These are phyloP conservation scores for Cenococcum geophilum DNA, from an alignment of 495 filamentous ascomycete genomes.

Conservation along the genomic window DNA sequence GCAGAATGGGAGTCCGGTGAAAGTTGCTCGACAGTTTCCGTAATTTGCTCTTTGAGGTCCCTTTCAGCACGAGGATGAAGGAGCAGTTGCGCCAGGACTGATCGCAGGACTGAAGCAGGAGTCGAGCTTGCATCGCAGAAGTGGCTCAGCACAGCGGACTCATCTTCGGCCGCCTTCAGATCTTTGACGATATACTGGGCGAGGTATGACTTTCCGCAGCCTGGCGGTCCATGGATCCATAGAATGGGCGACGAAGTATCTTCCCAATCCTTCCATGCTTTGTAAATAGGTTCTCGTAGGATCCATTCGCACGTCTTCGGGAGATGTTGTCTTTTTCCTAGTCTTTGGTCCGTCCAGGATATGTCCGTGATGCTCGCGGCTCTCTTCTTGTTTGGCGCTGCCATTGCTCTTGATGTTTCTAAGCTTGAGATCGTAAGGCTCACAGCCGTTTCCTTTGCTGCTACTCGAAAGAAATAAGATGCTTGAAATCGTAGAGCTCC, in stretches of 20 bases:
- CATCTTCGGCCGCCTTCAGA: not conserved
- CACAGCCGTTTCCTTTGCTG: not conserved
- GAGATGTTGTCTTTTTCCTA: not conserved
- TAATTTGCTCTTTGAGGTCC: not conserved
- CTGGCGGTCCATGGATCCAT: not conserved
- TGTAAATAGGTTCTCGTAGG: not conserved
- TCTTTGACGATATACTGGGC: not conserved
- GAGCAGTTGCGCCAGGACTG: not conserved
- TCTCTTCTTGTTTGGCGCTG: not conserved
- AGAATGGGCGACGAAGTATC: not conserved
- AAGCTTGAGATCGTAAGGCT: not conserved
- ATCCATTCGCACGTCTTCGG: not conserved
- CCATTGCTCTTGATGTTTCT: not conserved
- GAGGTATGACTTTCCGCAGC: not conserved
- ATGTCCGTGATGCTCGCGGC: not conserved
- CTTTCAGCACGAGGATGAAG: not conserved
- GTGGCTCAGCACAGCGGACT: not conserved
- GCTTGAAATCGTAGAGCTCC: not conserved
- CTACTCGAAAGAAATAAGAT: not conserved
- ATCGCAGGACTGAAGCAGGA: not conserved
- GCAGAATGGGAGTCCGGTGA: not conserved
- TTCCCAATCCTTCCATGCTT: not conserved
- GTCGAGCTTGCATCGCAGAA: not conserved
- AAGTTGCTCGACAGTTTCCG: not conserved
- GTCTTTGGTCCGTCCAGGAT: not conserved